Base-by-base conservation (phyloP, 495 filamentous ascomycete species). In the Amniculicola lignicola region DNA sequence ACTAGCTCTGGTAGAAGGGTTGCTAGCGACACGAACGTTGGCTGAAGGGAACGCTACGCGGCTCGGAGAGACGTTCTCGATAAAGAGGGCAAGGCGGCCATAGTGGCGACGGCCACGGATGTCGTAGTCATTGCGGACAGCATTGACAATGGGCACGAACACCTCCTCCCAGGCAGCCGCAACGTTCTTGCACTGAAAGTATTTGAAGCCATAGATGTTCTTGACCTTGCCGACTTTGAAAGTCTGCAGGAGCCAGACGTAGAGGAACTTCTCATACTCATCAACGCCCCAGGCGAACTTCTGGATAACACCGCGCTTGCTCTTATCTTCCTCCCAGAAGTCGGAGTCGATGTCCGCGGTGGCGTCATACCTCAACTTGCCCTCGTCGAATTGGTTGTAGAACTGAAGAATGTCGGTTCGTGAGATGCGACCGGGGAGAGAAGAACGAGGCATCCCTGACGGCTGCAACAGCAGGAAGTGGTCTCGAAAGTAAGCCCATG, bases 401-500 rank as follows among this genome's bases (percentile, higher is more conserved):
- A 5, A 60, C 24, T 18, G 43, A 16, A 60, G 33, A 7, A 60
- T 39, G 2, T 41, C 49, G 12, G 4, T 11, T 3, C 49, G 36
- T 16, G 19, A 28, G 42, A 54, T 35, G 11, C 35, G 29, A 16
- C 43, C 50, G 2, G 50, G 57, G 12, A 14, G 21, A 3, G 50
- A 21, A 11, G 27, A 21, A n/a, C 50, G 49, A 4, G 44, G 42
- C 51, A 23, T 41, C 2, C 51, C 27, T 2, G 29, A 1, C 4
- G 27, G 5, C 14, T 55, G 43, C 0, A 49, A 28, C 12, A 61
- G 38, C 19, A 61, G 44, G 18, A 48, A 61, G 23, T 15, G 23
- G 31, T 61, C 58, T 24, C 58, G 58, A 18, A 51, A 61, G 29
- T 44, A 2, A 10, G 44, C 36, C 58, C 58, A 61, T 23, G 58